Conservation (phyloP, 768 basidiomycete genomes). For the Mycena olivaceomarginata region DNA sequence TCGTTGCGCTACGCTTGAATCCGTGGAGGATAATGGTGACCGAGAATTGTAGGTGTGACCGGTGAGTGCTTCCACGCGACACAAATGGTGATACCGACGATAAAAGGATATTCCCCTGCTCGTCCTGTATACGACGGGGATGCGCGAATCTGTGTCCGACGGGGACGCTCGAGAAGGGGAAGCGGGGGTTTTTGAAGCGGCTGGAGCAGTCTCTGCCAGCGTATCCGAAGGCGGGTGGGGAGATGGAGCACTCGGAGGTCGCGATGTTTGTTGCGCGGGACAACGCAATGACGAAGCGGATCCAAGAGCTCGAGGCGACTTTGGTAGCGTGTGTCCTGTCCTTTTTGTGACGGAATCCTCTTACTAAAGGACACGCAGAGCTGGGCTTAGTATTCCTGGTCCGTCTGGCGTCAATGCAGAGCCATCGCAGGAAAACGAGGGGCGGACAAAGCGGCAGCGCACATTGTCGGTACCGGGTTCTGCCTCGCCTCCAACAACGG, state of each 20-base stretch:
- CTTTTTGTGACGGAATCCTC: background rate
- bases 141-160: conserved; percentile 62
- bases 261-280: conserved; percentile 51
- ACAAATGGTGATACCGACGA: background rate
- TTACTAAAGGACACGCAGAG: conserved; percentile 8
- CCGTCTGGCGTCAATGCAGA: conserved; percentile 4
- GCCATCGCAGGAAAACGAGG: conserved; percentile 30
- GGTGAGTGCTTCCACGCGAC: conserved; percentile 29
- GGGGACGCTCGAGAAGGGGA: conserved; percentile 51
- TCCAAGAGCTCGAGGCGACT: conserved; percentile 50
- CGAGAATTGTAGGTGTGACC: conserved; percentile 53
- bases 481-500: background rate
- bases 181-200: conserved; percentile 49
- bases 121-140: conserved; percentile 63
- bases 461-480: conserved; percentile 35
- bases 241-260: conserved; percentile 42
- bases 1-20: background rate
- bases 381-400: conserved; percentile 34
- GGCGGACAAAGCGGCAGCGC: conserved; percentile 40
- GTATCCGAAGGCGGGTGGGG: conserved; percentile 30
- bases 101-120: conserved; percentile 56
- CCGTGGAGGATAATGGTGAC: background rate
- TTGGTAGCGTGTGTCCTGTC: conserved; percentile 34
- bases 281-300: conserved; percentile 49
- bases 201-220: conserved; percentile 49